Conservation (phyloP, 257 asterid genomes). For the Prunella vulgaris region DNA sequence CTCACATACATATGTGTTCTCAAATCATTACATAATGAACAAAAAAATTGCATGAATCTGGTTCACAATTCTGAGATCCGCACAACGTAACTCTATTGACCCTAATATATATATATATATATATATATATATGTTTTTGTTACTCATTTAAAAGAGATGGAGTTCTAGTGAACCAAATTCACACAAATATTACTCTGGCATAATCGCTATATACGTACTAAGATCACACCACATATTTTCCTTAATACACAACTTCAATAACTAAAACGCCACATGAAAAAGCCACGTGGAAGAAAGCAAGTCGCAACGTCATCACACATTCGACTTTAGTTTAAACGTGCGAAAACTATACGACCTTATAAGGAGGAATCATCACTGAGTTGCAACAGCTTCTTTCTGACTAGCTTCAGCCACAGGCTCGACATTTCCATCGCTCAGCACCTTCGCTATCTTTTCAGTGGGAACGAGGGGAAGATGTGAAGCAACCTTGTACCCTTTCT, state of each 20-base stretch:
- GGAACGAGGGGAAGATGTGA: slow-evolving; percentile 75
- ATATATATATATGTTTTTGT: too few relatives aligned
- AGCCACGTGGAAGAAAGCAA: too few relatives aligned
- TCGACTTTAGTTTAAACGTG: too few relatives aligned
- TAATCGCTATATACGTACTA: neutral
- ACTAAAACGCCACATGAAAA: neutral
- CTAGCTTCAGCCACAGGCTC: slow-evolving; percentile 8
- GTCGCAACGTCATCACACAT: too few relatives aligned
- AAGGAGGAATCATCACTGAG: neutral
- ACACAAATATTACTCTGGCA: too few relatives aligned
- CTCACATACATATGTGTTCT: neutral
- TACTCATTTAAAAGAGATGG: too few relatives aligned
- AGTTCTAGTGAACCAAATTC: too few relatives aligned
- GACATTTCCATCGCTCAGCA: slow-evolving; percentile 25
- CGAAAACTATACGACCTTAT: neutral
- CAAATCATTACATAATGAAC: neutral
- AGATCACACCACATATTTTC: neutral
- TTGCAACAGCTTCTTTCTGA: neutral
- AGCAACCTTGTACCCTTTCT: slow-evolving; percentile 72
- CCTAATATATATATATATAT: too few relatives aligned
- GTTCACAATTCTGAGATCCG: too few relatives aligned
- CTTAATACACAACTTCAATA: neutral
- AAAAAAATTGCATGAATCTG: too few relatives aligned
- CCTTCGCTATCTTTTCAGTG: slow-evolving; percentile 56
- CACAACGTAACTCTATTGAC: too few relatives aligned